Percentiles rank a stretch among this genome's conserved stretches.
phyloP scores from a whole-genome alignment of 2,329 filamentous ascomycete genomes.

The Beauveria medogensis region DNA sequence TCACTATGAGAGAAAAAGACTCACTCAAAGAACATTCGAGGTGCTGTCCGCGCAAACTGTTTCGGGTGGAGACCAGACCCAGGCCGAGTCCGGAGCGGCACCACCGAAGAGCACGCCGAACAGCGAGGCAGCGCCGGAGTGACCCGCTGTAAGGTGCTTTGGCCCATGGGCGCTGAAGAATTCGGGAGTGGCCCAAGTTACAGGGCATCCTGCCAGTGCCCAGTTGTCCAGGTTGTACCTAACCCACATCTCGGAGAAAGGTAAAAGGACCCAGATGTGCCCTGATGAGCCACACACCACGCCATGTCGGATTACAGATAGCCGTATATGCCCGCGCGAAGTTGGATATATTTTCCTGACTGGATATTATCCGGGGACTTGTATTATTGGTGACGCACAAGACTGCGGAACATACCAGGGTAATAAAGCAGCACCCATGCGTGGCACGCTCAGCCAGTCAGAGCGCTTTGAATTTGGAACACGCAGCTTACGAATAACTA shows the following conservation, averaged over 20 bases:
- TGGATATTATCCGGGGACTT: background rate
- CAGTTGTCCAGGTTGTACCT: no score
- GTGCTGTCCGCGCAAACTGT: background rate
- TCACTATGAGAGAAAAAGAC: no score
- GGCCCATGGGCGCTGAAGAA: background rate
- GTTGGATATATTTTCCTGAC: background rate
- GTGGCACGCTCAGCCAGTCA: background rate
- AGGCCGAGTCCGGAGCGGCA: constrained; percentile 2
- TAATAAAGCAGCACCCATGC: background rate
- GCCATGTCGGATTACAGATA: background rate
- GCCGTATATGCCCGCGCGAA: background rate
- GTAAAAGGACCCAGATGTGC: no score
- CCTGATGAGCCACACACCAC: background rate
- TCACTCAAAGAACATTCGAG: no score
- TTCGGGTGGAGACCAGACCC: background rate
- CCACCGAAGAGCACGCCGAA: background rate
- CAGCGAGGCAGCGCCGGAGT: background rate
- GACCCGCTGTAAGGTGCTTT: background rate
- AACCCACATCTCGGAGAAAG: no score
- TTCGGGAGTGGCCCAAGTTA: background rate
- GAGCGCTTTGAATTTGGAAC: constrained; percentile 1
- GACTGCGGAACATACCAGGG: no score
- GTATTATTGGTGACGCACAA: background rate
- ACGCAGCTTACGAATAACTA: background rate
- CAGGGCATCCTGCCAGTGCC: background rate